Conservation (phyloP, 177 flowering plant genomes). For the Viscum album region DNA sequence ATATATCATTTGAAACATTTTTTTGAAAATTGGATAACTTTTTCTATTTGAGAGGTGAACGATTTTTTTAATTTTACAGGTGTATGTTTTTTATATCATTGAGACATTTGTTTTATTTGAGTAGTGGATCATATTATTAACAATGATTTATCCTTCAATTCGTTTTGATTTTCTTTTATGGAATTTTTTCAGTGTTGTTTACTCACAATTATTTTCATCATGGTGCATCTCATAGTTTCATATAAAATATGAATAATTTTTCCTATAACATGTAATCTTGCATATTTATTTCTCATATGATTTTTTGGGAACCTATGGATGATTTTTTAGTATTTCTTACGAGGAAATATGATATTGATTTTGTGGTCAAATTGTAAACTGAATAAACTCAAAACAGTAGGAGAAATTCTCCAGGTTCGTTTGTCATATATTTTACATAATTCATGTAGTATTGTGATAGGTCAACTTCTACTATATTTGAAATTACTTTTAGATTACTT, state of each 20-base stretch:
- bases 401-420: conserved; percentile 30
- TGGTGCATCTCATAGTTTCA: neutral
- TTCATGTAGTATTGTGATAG: too few relatives aligned
- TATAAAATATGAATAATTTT: neutral
- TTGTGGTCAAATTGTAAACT: conserved; percentile 55
- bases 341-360: conserved; percentile 97
- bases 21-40: too few relatives aligned
- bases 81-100: too few relatives aligned
- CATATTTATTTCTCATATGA: too few relatives aligned
- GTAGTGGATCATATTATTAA: too few relatives aligned
- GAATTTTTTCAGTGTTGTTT: neutral
- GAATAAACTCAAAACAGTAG: conserved; percentile 51
- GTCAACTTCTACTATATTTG: too few relatives aligned
- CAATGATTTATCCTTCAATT: neutral
- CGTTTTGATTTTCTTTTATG: neutral
- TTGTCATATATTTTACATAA: too few relatives aligned
- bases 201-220: neutral
- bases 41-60: too few relatives aligned
- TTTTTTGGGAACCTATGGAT: conserved; percentile 53
- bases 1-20: too few relatives aligned
- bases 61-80: too few relatives aligned
- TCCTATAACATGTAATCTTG: neutral
- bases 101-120: too few relatives aligned
- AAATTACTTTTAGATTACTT: too few relatives aligned
- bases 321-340: conserved; percentile 91